These are phyloP conservation scores for Trebouxia sp. DNA, from an alignment of 139 green algal species.

Conservation along the genomic window DNA sequence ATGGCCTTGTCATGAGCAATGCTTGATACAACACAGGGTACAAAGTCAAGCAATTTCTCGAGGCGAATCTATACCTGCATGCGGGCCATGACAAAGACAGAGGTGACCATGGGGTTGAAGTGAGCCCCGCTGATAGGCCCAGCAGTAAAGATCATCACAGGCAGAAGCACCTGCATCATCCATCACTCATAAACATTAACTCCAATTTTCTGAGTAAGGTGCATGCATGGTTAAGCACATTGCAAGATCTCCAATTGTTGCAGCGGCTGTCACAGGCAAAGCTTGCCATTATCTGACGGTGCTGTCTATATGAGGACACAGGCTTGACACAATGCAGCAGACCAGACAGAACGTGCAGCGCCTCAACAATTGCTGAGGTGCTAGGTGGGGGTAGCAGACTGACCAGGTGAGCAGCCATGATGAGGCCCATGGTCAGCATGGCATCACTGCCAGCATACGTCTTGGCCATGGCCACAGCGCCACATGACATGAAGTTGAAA, in stretches of 20 bases:
- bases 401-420: conserved; percentile 36
- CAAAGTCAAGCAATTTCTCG: not conserved
- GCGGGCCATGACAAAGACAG: conserved; percentile 11
- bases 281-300: no score
- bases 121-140: conserved; percentile 29
- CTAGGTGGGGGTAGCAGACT: not conserved
- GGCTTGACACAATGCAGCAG: no score
- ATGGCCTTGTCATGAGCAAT: not conserved
- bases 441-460: conserved; percentile 28
- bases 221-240: not conserved
- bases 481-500: conserved; percentile 38
- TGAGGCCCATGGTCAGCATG: not conserved
- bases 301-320: no score
- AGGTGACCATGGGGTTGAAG: conserved; percentile 42
- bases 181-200: no score
- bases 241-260: not conserved
- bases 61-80: no score
- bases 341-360: not conserved
- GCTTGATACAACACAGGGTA: not conserved
- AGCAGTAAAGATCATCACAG: conserved; percentile 31
- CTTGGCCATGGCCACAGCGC: conserved; percentile 31
- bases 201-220: not conserved
- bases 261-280: no score
- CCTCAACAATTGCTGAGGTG: not conserved
- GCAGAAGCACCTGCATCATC: conserved; percentile 34